phyloP scores from a whole-genome alignment of 495 filamentous ascomycete genomes.

The Elaphomyces granulatus region DNA sequence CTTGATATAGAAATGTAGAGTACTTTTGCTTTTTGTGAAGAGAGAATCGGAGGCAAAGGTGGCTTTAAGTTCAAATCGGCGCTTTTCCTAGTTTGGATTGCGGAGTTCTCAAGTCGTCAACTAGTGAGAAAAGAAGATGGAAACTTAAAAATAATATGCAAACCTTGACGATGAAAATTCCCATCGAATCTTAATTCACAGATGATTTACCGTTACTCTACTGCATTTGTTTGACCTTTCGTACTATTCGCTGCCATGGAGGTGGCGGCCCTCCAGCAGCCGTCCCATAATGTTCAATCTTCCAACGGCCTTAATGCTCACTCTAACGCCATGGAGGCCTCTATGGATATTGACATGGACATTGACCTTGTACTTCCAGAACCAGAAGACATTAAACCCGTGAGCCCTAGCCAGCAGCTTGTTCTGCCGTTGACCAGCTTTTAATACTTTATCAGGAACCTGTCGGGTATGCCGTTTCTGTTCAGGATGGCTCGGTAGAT shows the following conservation, averaged over 20 bases:
- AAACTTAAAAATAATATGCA: too few species aligned
- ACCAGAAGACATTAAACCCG: constrained; percentile 22
- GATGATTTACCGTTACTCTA: too few species aligned
- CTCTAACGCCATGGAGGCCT: constrained; percentile 19
- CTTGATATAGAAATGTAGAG: too few species aligned
- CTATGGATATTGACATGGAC: constrained; percentile 71
- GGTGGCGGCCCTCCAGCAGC: constrained; percentile 11
- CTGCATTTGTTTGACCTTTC: too few species aligned
- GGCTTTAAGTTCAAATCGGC: too few species aligned
- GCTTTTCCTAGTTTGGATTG: too few species aligned
- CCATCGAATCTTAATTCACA: too few species aligned
- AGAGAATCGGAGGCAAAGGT: too few species aligned
- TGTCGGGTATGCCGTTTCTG: constrained; percentile 3
- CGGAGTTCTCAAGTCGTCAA: too few species aligned
- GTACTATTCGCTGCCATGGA: constrained; percentile 13
- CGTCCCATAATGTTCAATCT: neutral
- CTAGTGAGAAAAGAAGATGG: too few species aligned
- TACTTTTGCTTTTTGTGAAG: too few species aligned
- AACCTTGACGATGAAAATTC: too few species aligned
- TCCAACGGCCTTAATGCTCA: neutral
- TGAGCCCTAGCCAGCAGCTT: constrained; percentile 9
- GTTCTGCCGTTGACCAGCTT: neutral
- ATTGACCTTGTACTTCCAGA: constrained; percentile 41
- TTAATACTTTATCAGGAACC: constrained; percentile 13
- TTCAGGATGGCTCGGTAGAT: constrained; percentile 14